Evolutionary conservation across 2,329 filamentous ascomycete genomes (phyloP).

Genomic region (Aspergillus novofumigatus): DNA sequence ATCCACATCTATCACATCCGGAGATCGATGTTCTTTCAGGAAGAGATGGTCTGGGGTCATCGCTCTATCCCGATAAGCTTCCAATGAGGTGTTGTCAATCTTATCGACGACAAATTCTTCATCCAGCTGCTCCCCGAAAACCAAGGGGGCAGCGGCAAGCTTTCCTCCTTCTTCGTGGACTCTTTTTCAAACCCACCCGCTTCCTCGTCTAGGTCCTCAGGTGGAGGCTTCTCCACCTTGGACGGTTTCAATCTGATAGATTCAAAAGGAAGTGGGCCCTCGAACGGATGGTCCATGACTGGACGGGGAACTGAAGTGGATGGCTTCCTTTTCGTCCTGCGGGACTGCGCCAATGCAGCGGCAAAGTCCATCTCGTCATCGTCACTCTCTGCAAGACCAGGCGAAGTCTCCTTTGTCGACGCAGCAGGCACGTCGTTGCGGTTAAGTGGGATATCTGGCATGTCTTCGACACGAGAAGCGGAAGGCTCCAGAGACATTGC

Average conservation of each 20-base stretch:
- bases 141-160: slow-evolving; percentile 43
- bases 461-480: slow-evolving; percentile 30
- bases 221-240: slow-evolving; percentile 29
- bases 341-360: slow-evolving; percentile 68
- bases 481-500: slow-evolving; percentile 67
- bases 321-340: slow-evolving; percentile 51
- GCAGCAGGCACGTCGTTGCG: slow-evolving; percentile 46
- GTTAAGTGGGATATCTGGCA: slow-evolving; percentile 31
- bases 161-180: slow-evolving; percentile 19
- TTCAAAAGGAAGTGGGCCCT: slow-evolving; percentile 85
- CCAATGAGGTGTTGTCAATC: slow-evolving; percentile 18
- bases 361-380: slow-evolving; percentile 74
- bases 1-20: slow-evolving; percentile 40
- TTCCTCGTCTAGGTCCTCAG: slow-evolving; percentile 52
- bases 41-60: slow-evolving; percentile 23
- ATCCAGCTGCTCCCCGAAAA: slow-evolving; percentile 36
- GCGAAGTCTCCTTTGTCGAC: slow-evolving; percentile 22
- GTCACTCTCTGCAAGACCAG: slow-evolving; percentile 53
- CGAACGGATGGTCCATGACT: slow-evolving; percentile 56
- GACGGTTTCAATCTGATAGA: slow-evolving; percentile 66
- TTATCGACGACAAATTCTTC: slow-evolving; percentile 30
- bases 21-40: slow-evolving; percentile 28
- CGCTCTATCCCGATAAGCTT: slow-evolving; percentile 18
- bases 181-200: slow-evolving; percentile 64
- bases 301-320: slow-evolving; percentile 43